phyloP scores from a whole-genome alignment of 2,329 filamentous ascomycete genomes.

The Aspergillus quadricinctus region DNA sequence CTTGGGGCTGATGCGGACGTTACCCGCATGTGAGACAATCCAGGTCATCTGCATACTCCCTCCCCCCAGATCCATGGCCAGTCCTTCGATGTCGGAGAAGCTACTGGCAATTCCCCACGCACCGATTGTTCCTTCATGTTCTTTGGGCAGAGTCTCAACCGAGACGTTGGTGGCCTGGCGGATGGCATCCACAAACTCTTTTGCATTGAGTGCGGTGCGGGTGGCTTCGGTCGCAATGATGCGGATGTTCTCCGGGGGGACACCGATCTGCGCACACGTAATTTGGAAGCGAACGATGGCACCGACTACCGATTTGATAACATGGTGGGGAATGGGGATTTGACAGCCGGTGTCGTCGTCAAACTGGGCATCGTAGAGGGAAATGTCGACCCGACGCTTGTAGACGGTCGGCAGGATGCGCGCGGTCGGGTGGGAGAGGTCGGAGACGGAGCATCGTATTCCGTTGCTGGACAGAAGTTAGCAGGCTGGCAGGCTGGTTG shows the following conservation, averaged over 20 bases:
- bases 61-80: conserved; percentile 79
- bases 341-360: conserved; percentile 32
- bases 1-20: conserved; percentile 48
- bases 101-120: conserved; percentile 77
- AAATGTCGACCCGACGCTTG: conserved; percentile 71
- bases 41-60: conserved; percentile 66
- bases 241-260: conserved; percentile 59
- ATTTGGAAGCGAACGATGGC: conserved; percentile 66
- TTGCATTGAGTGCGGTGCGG: conserved; percentile 68
- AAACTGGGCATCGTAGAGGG: conserved; percentile 72
- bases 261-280: conserved; percentile 64
- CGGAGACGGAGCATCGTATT: conserved; percentile 83
- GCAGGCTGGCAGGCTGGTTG: neutral
- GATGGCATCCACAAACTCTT: conserved; percentile 65
- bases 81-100: conserved; percentile 63
- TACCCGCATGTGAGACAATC: conserved; percentile 52
- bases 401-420: conserved; percentile 76
- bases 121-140: conserved; percentile 75
- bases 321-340: conserved; percentile 53
- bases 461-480: conserved; percentile 58
- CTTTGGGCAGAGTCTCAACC: conserved; percentile 70
- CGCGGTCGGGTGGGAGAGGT: conserved; percentile 63
- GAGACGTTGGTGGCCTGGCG: conserved; percentile 57
- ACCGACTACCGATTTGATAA: conserved; percentile 61
- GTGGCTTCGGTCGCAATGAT: conserved; percentile 89